Evolutionary conservation across 352 stramenopile species (phyloP), one percentile per base, ranked within the genome.

Genomic region (Globisporangium nodosum): DNA sequence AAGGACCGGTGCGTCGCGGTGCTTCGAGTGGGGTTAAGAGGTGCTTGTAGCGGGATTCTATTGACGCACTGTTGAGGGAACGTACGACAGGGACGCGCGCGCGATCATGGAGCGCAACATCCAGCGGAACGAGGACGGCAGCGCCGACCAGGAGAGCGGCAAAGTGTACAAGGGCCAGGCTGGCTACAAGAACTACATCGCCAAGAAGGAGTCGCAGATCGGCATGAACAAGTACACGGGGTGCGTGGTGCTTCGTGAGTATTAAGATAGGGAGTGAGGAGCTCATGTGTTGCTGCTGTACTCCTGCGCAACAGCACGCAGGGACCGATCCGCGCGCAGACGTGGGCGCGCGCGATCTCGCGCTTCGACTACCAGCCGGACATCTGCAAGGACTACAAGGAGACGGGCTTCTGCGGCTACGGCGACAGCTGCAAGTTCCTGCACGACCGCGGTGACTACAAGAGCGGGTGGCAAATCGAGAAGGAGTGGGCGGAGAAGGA

Each of bases 311-410:
- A 8, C 37, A 89, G 87, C n/a, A 97, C 88, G 3, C 87, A 97
- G 61, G 96, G 96, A 8, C 96, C 96, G 6, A 96, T 99, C 27
- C 81, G 90, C n/a, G 96, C 95, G 18, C 82, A 97, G 40, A 96
- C 87, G 2, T 98, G 97, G 74, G 82, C 98, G 4, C 83, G 96
- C 6, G 92, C 92, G 20, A 99, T 97, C 49, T 97, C 75, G 31
- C 87, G 94, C 21, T 99, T 99, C 61, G 97, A 99, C 63, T 99
- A 99, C 74, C 75, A 88, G 70, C 94, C 96, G 3, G 96, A 99
- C 64, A 92, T 99, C 54, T 99, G 97, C 76, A 99, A 99, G 69
- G 97, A 99, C 72, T 99, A 99, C 81, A 99, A 99, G 62, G 96
- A 99, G 53, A 99, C 97, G 7, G 97, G 97, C 30, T 99, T 99